A percentile compares a stretch with the other conserved stretches of the same genome.
phyloP scores from a whole-genome alignment of 1,284 basidiomycete genomes.

The Ustilago loliicola region DNA sequence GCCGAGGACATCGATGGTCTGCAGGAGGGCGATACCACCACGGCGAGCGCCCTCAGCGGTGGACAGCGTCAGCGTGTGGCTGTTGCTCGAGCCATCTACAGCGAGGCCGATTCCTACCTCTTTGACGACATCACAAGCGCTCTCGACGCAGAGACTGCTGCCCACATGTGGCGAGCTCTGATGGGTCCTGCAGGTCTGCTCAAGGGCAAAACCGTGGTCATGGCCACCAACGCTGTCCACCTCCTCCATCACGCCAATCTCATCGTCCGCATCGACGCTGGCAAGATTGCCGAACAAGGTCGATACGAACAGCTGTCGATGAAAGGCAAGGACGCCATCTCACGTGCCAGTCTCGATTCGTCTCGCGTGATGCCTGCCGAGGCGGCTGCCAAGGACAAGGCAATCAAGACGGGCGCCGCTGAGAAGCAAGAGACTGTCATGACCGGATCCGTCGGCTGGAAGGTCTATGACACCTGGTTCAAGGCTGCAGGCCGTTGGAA shows the following conservation, averaged over 20 bases:
- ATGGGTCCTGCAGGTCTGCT: constrained; percentile 48
- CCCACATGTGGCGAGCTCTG: constrained; percentile 71
- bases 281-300: constrained; percentile 54
- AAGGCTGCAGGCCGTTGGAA: constrained; percentile 32
- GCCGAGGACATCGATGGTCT: constrained; percentile 53
- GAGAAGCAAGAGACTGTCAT: constrained; percentile 44
- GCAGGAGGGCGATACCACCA: constrained; percentile 62
- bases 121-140: constrained; percentile 68
- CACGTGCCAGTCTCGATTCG: constrained; percentile 49
- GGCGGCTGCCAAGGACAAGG: constrained; percentile 17
- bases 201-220: constrained; percentile 47
- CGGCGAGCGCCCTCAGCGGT: constrained; percentile 63
- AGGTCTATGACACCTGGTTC: constrained; percentile 33
- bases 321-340: constrained; percentile 55
- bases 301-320: constrained; percentile 46
- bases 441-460: constrained; percentile 40
- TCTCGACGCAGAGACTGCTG: constrained; percentile 77
- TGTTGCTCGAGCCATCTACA: constrained; percentile 67
- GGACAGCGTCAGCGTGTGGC: constrained; percentile 65
- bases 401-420: constrained; percentile 23
- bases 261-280: constrained; percentile 49
- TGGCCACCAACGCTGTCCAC: constrained; percentile 63
- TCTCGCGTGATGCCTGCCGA: constrained; percentile 9
- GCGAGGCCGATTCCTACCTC: constrained; percentile 56
- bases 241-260: constrained; percentile 43